Evolutionary conservation across 2,329 filamentous ascomycete species (phyloP).

Genomic region (Falciphora oryzae): DNA sequence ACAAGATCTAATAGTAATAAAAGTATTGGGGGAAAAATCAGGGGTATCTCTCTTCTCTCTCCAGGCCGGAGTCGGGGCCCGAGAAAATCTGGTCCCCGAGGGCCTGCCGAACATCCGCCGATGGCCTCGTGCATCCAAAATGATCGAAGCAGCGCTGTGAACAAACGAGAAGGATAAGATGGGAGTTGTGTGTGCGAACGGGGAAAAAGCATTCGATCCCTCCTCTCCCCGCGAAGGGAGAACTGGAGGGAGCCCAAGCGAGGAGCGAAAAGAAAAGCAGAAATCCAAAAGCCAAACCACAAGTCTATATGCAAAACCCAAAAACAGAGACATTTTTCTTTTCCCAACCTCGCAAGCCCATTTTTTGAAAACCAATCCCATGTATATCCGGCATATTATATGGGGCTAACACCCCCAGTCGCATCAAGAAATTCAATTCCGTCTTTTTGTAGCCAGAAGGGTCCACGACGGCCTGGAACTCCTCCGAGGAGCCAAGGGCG

Average conservation of each 20-base stretch:
- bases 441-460: slow-evolving; percentile 6
- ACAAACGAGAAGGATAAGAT: too few relatives aligned
- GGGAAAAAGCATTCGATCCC: too few relatives aligned
- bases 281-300: background rate
- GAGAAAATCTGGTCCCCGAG: too few relatives aligned
- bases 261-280: background rate
- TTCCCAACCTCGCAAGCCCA: slow-evolving; percentile 7
- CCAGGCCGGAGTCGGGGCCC: too few relatives aligned
- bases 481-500: too few relatives aligned
- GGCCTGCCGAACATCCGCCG: too few relatives aligned
- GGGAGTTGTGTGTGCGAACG: too few relatives aligned
- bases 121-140: too few relatives aligned
- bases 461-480: background rate
- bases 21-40: background rate
- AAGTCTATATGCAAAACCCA: slow-evolving; percentile 11
- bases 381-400: background rate
- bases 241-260: background rate
- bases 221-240: too few relatives aligned
- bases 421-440: background rate
- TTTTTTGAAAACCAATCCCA: slow-evolving; percentile 8
- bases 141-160: too few relatives aligned
- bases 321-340: slow-evolving; percentile 8
- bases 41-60: too few relatives aligned
- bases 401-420: background rate
- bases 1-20: slow-evolving; percentile 3